These are phyloP conservation scores for Cyberlindnera veronae DNA, from an alignment of 805 yeast genomes.

Conservation along the genomic window DNA sequence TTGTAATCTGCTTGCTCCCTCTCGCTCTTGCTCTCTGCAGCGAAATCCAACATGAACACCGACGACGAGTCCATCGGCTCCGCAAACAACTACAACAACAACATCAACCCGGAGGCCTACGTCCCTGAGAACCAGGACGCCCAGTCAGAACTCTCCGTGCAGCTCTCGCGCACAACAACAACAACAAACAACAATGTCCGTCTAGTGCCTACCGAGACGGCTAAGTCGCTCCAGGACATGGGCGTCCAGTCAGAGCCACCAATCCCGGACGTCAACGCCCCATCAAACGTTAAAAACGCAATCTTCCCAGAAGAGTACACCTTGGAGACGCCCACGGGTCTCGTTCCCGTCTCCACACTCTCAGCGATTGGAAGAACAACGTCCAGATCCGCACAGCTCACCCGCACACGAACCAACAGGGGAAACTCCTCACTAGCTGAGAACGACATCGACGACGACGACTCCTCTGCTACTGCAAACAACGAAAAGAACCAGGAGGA, in stretches of 20 bases:
- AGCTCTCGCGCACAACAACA: constrained; percentile 20
- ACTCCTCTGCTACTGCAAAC: constrained; percentile 27
- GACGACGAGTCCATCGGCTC: constrained; percentile 27
- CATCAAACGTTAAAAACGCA: constrained; percentile 52
- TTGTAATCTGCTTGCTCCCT: not conserved
- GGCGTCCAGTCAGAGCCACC: constrained; percentile 59
- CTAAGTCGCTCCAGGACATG: constrained; percentile 57
- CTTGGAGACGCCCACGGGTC: constrained; percentile 82
- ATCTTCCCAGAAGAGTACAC: constrained; percentile 93
- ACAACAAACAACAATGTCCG: constrained; percentile 28
- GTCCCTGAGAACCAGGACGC: constrained; percentile 44
- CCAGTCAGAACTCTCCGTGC: constrained; percentile 38
- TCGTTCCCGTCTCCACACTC: constrained; percentile 76
- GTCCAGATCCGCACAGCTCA: constrained; percentile 26
- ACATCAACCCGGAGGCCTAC: constrained; percentile 35
- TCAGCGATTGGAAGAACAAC: constrained; percentile 59
- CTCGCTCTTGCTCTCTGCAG: not conserved
- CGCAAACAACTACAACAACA: constrained; percentile 13
- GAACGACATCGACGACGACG: constrained; percentile 22
- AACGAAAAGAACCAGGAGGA: constrained; percentile 30
- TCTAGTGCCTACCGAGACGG: constrained; percentile 66
- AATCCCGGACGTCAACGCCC: constrained; percentile 53
- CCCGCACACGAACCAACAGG: constrained; percentile 34
- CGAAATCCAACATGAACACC: constrained; percentile 5
- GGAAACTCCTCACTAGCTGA: not conserved